These are phyloP conservation scores for Xerocomus spinulosus DNA, from an alignment of 768 basidiomycete species.

Conservation along the genomic window DNA sequence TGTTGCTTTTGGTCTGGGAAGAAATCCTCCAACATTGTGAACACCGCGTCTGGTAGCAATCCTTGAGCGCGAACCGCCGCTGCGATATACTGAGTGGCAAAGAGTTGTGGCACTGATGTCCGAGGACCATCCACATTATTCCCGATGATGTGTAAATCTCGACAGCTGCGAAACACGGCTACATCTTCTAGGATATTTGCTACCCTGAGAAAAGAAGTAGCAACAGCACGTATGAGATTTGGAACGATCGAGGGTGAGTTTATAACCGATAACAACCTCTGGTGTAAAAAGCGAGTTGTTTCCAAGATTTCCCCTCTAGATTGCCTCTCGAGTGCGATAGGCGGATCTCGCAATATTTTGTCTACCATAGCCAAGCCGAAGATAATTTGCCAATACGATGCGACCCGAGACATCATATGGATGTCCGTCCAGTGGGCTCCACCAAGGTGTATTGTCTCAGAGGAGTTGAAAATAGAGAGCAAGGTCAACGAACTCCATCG, in stretches of 20 bases:
- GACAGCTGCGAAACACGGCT: conserved; percentile 35
- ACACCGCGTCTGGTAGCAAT: conserved; percentile 27
- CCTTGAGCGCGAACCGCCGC: conserved; percentile 28
- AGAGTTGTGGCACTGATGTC: background rate
- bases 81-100: conserved; percentile 24
- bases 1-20: conserved; percentile 25
- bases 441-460: background rate
- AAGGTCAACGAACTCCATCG: conserved; percentile 44
- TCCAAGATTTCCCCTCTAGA: conserved; percentile 17
- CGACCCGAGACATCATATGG: conserved; percentile 3
- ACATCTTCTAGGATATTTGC: conserved; percentile 37
- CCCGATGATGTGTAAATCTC: conserved; percentile 27
- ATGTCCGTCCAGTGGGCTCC: background rate
- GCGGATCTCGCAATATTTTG: conserved; percentile 15
- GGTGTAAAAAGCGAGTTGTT: conserved; percentile 37
- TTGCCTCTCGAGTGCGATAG: conserved; percentile 1
- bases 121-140: conserved; percentile 15
- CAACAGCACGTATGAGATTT: conserved; percentile 26
- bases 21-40: conserved; percentile 25
- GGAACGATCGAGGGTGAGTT: conserved; percentile 31
- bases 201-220: conserved; percentile 44
- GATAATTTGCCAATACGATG: conserved; percentile 37
- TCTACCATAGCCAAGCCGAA: conserved; percentile 40
- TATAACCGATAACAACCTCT: conserved; percentile 33
- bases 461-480: conserved; percentile 32